These are phyloP conservation scores for Thielaviopsis ethacetica DNA, from an alignment of 2,329 filamentous ascomycete species.

Conservation along the genomic window DNA sequence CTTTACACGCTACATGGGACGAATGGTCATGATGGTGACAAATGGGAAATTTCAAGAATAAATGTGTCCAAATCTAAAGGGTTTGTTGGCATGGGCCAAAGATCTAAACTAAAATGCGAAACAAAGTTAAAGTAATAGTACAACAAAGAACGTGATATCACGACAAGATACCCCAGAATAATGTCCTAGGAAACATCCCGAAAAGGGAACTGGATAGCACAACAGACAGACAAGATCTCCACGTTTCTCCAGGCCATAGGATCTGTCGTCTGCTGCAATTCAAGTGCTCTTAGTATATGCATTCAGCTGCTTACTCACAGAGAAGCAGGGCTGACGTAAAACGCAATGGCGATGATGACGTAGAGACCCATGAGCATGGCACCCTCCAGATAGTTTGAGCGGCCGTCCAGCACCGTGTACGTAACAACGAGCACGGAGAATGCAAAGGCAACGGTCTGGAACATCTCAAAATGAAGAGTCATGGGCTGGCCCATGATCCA, in stretches of 20 bases:
- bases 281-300: not conserved
- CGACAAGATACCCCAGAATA: no score
- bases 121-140: no score
- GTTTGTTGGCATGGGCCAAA: no score
- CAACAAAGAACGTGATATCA: no score
- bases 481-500: conserved; percentile 60
- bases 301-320: conserved; percentile 12
- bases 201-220: not conserved
- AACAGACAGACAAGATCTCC: not conserved
- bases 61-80: no score
- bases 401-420: conserved; percentile 64
- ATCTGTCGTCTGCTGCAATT: not conserved
- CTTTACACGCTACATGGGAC: no score
- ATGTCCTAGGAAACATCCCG: no score
- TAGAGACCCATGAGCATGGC: conserved; percentile 46
- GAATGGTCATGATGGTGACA: no score
- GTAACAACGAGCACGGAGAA: conserved; percentile 60
- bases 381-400: conserved; percentile 71
- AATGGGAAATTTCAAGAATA: no score
- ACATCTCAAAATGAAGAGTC: conserved; percentile 72
- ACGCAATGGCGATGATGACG: conserved; percentile 43
- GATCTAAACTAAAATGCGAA: no score
- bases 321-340: conserved; percentile 34
- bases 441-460: conserved; percentile 71
- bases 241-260: not conserved